These are phyloP conservation scores for Leccinum boreale DNA, from an alignment of 768 basidiomycete species.

Conservation along the genomic window DNA sequence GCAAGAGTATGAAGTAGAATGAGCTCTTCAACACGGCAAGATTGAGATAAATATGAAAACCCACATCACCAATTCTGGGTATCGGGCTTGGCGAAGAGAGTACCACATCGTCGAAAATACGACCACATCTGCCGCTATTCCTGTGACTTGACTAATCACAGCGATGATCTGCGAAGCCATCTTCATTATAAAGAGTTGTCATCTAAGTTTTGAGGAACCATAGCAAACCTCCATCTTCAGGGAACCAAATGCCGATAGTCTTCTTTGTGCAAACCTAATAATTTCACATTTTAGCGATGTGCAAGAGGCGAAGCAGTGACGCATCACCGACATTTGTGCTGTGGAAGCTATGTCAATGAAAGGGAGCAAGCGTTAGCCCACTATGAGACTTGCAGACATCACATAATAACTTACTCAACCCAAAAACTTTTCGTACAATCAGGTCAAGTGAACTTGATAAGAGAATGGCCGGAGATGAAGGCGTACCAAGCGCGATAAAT, in stretches of 20 bases:
- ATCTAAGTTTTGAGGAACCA: not conserved
- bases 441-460: slow-evolving; percentile 12
- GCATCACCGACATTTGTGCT: slow-evolving; percentile 26
- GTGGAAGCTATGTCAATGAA: slow-evolving; percentile 12
- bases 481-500: slow-evolving; percentile 22
- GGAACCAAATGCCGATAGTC: slow-evolving; percentile 19
- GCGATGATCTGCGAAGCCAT: slow-evolving; percentile 7
- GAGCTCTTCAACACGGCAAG: not conserved
- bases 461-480: not conserved
- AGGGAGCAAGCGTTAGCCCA: not conserved
- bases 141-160: slow-evolving; percentile 9
- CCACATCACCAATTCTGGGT: slow-evolving; percentile 16
- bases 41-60: not conserved
- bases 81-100: slow-evolving; percentile 18
- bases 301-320: not conserved
- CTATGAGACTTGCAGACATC: not conserved
- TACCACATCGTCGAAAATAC: slow-evolving; percentile 14
- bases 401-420: slow-evolving; percentile 22
- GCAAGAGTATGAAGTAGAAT: not conserved
- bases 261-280: slow-evolving; percentile 18
- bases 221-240: slow-evolving; percentile 20
- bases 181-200: not conserved
- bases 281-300: slow-evolving; percentile 7
- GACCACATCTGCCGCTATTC: slow-evolving; percentile 10
- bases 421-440: slow-evolving; percentile 21